phyloP scores from a whole-genome alignment of 1,284 basidiomycete species.

The Trichosporon sp. region DNA sequence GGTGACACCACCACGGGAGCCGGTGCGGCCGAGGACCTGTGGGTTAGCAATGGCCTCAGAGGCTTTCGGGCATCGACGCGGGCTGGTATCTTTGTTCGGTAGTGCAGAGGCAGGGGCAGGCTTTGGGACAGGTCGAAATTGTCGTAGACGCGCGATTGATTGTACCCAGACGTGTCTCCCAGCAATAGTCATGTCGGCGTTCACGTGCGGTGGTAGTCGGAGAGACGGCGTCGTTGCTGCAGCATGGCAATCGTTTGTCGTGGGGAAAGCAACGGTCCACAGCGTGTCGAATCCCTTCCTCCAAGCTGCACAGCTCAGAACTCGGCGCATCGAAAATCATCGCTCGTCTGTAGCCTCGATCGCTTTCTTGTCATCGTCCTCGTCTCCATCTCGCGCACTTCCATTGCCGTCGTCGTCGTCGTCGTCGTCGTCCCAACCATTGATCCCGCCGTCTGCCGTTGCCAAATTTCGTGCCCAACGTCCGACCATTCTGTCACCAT shows the following conservation, averaged over 20 bases:
- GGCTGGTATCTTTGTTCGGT: not conserved
- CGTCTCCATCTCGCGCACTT: not conserved
- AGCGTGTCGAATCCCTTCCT: too few species aligned
- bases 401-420: not conserved
- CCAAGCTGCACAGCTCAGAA: too few species aligned
- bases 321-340: too few species aligned
- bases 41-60: not conserved
- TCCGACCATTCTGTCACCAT: not conserved
- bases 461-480: not conserved
- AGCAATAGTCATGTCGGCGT: too few species aligned
- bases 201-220: too few species aligned
- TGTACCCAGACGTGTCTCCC: too few species aligned
- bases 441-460: not conserved
- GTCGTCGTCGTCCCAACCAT: not conserved
- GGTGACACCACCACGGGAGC: conserved; percentile 98
- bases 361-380: not conserved
- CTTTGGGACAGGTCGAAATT: too few species aligned
- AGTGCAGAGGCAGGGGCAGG: not conserved
- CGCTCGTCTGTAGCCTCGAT: not conserved
- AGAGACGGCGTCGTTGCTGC: too few species aligned
- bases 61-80: not conserved
- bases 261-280: too few species aligned
- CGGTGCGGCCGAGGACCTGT: conserved; percentile 95
- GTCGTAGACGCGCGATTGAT: not conserved
- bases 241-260: too few species aligned